Evolutionary conservation across 2,329 filamentous ascomycete species (phyloP).

Genomic region (Diplodia sapinea): DNA sequence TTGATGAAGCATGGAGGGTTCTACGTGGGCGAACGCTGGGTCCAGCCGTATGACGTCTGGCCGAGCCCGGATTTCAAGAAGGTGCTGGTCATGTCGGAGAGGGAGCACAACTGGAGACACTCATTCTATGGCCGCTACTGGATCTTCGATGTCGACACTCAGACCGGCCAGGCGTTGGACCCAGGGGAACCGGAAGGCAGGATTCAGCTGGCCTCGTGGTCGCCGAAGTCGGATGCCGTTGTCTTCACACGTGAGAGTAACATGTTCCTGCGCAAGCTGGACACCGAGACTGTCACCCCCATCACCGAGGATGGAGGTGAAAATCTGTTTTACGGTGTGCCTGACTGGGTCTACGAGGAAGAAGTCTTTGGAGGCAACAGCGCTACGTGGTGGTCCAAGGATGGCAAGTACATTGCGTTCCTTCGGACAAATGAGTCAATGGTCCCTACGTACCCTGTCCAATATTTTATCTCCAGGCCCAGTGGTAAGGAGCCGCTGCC

Average conservation of each 20-base stretch:
- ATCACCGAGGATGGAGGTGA: slow-evolving; percentile 87
- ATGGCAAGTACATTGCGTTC: slow-evolving; percentile 89
- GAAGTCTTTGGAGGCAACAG: slow-evolving; percentile 81
- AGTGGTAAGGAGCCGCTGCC: slow-evolving; percentile 71
- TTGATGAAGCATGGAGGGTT: slow-evolving; percentile 77
- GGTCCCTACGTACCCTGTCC: slow-evolving; percentile 89
- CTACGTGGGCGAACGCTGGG: slow-evolving; percentile 59
- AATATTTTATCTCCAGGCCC: slow-evolving; percentile 89
- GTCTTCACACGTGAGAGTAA: slow-evolving; percentile 94
- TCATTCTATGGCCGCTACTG: slow-evolving; percentile 87
- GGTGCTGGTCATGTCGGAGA: slow-evolving; percentile 78
- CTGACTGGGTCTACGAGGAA: slow-evolving; percentile 95
- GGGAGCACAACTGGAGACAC: slow-evolving; percentile 82
- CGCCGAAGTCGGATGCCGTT: slow-evolving; percentile 81
- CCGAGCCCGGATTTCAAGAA: slow-evolving; percentile 85
- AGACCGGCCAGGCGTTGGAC: slow-evolving; percentile 78
- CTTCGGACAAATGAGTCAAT: slow-evolving; percentile 90
- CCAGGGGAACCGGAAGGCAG: slow-evolving; percentile 67
- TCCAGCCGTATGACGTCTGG: slow-evolving; percentile 67
- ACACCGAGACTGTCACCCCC: slow-evolving; percentile 65
- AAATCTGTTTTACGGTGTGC: slow-evolving; percentile 92
- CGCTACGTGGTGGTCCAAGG: slow-evolving; percentile 93
- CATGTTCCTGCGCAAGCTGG: slow-evolving; percentile 75
- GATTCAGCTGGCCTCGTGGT: slow-evolving; percentile 88
- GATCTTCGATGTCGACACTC: slow-evolving; percentile 86